Evolutionary conservation across 2,329 filamentous ascomycete species (phyloP), one percentile per base, ranked within the genome.

Genomic region (Arthrobotrys pseudoclavata): DNA sequence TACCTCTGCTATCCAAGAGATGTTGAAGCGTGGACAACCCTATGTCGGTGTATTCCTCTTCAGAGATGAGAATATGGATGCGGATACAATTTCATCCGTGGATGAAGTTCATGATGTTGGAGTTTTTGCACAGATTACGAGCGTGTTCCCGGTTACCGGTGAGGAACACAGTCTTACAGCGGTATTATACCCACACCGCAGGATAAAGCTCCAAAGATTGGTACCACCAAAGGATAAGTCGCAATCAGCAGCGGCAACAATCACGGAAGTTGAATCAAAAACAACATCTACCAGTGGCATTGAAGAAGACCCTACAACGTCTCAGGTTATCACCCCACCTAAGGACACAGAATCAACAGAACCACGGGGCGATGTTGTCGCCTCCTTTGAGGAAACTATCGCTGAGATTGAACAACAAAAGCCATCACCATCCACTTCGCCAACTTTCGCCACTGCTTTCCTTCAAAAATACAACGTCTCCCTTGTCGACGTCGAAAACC

Each of bases 31-130:
- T 64, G 96, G 96, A 0, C 96, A 99, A 84, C 96, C 95, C 24
- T 99, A 99, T 82, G 93, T 99, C 47, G 96, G 96, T 79, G 95
- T 94, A 2, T 99, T 99, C 85, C 84, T 99, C 82, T 94, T 98
- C 86, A 98, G 98, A 84, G 94, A 99, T 82, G 95, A 97, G 83
- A 92, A 93, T 79, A 92, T 92, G 79, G 96, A 98, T 83, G 92
- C 93, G 82, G 96, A 99, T 84, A 89, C 96, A 60, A 98, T 99
- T 83, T 92, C 95, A 80, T 94, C 91, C 80, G 87, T 91, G 29
- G 91, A 94, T 79, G 96, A 99, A 82, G 95, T 99, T 31, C 92
- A 99, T 84, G 94, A 97, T 80, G 92, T 96, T 15, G 96, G 96
- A 79, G 96, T 97, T 1, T 99, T 99, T 83, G 97, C 96, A 57